phyloP scores from a whole-genome alignment of 1,284 basidiomycete species.

The Rugiboletus extremiorientalis region DNA sequence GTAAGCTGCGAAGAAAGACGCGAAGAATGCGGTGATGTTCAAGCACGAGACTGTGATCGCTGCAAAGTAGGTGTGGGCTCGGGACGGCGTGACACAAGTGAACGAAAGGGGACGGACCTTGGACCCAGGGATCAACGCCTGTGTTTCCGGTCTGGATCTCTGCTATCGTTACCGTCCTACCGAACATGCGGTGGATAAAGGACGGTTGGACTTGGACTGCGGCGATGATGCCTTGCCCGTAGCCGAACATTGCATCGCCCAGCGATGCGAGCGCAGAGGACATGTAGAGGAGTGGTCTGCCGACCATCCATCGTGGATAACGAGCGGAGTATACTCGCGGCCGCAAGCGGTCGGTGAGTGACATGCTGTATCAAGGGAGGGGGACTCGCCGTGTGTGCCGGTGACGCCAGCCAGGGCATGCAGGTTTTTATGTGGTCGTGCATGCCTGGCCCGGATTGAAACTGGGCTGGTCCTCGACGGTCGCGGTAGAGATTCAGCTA shows the following conservation, averaged over 20 bases:
- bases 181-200: constrained; percentile 50
- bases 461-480: constrained; percentile 15
- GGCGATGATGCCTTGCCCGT: constrained; percentile 53
- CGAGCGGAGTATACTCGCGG: constrained; percentile 41
- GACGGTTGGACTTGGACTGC: constrained; percentile 52
- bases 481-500: too few species aligned
- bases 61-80: constrained; percentile 18
- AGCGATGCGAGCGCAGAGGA: constrained; percentile 52
- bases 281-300: constrained; percentile 47
- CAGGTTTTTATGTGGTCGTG: constrained; percentile 24
- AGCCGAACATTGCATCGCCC: constrained; percentile 57
- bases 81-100: constrained; percentile 1
- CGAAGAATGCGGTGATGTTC: constrained; percentile 50
- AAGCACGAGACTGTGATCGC: constrained; percentile 53
- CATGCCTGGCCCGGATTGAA: constrained; percentile 16
- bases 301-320: constrained; percentile 54
- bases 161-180: constrained; percentile 40
- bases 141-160: constrained; percentile 44
- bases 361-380: constrained; percentile 21
- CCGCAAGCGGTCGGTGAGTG: constrained; percentile 31
- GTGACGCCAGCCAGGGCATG: not conserved
- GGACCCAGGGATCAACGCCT: constrained; percentile 46
- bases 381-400: not conserved
- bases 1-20: constrained; percentile 48
- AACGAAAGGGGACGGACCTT: constrained; percentile 36